These are phyloP conservation scores for Malassezia cuniculi DNA, from an alignment of 1,284 basidiomycete species.

Conservation along the genomic window DNA sequence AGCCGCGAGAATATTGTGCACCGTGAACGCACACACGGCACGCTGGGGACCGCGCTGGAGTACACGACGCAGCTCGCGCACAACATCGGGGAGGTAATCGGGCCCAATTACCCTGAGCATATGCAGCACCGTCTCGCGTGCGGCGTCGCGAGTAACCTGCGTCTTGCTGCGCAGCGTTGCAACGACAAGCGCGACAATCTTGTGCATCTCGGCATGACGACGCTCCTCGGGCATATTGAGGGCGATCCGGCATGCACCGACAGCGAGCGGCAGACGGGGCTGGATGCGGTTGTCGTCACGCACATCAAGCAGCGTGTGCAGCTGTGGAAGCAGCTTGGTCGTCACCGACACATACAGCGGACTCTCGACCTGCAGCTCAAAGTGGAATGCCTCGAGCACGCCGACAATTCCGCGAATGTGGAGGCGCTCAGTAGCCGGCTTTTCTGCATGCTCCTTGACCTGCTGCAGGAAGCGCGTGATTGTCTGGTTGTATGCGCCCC, in stretches of 20 bases:
- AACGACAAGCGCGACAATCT: constrained; percentile 68
- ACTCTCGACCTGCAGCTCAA: constrained; percentile 46
- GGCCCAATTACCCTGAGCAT: constrained; percentile 67
- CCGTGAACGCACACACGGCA: constrained; percentile 74
- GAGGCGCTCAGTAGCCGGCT: constrained; percentile 9
- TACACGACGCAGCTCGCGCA: constrained; percentile 70
- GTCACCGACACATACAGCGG: constrained; percentile 67
- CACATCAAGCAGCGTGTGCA: constrained; percentile 47
- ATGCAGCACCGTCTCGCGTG: constrained; percentile 69
- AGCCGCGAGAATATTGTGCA: constrained; percentile 69
- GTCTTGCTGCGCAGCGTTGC: constrained; percentile 82
- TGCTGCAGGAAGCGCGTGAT: constrained; percentile 71
- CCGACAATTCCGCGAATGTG: constrained; percentile 76
- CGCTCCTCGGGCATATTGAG: constrained; percentile 61
- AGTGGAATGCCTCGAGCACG: constrained; percentile 83
- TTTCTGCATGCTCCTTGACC: constrained; percentile 25
- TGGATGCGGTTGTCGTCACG: constrained; percentile 69
- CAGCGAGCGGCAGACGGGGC: constrained; percentile 58
- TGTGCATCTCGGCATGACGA: constrained; percentile 54
- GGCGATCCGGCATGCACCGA: constrained; percentile 76
- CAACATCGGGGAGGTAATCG: constrained; percentile 58
- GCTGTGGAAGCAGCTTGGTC: constrained; percentile 30
- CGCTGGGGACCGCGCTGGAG: constrained; percentile 83
- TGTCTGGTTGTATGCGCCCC: constrained; percentile 72
- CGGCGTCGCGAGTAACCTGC: constrained; percentile 81